A percentile compares a stretch with the other conserved stretches of the same genome.
Conservation (phyloP, 148 eudicot genomes). For the Camellia granthamiana region DNA sequence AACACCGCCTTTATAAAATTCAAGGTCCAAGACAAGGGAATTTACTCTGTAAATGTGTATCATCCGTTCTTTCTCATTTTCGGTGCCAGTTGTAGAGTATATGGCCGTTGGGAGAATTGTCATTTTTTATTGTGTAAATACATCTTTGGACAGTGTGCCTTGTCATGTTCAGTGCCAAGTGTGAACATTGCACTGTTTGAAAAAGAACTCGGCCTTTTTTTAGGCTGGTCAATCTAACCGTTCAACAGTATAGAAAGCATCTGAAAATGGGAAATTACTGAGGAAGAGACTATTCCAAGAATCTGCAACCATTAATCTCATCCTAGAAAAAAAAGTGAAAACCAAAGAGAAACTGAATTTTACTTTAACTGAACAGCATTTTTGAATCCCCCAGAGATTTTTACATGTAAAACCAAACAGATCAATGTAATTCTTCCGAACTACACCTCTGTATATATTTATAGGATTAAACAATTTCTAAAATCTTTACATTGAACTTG, state of each 20-base stretch:
- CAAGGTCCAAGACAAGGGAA: too few species aligned
- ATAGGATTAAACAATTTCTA: conserved; percentile 26
- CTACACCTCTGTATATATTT: background rate
- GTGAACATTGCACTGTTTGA: background rate
- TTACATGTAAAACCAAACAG: conserved; percentile 10
- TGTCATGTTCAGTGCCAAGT: background rate
- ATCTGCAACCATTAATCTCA: background rate
- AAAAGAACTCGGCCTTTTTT: background rate
- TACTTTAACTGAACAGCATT: background rate
- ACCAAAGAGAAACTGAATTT: background rate
- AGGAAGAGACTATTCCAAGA: background rate
- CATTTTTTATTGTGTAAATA: too few species aligned
- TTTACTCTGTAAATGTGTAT: too few species aligned
- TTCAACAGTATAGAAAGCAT: background rate
- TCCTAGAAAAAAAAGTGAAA: background rate
- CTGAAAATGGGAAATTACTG: conserved; percentile 1
- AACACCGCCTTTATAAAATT: too few species aligned
- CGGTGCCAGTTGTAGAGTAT: too few species aligned
- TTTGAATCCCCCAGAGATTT: background rate
- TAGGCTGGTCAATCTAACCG: too few species aligned
- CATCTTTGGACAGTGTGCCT: too few species aligned
- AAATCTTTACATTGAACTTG: conserved; percentile 38
- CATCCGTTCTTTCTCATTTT: too few species aligned
- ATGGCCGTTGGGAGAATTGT: too few species aligned
- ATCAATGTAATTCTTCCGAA: background rate